Base-by-base conservation (phyloP, 2,329 filamentous ascomycete genomes). In the Verticillium klebahnii region DNA sequence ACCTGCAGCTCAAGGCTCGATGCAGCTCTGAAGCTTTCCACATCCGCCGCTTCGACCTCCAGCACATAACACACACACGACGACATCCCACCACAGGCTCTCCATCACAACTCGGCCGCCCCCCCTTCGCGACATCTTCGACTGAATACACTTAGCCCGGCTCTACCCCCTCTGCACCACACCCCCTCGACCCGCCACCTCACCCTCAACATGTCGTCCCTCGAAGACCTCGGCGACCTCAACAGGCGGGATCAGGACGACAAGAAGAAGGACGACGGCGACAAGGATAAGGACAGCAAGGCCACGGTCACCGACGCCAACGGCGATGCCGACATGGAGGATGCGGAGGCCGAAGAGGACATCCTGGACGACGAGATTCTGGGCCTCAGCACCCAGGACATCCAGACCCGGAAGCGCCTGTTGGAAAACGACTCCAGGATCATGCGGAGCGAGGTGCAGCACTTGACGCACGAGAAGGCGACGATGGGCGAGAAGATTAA, bases 401-500 rank as follows among this genome's bases (percentile, higher is more conserved):
- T 99, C 72, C 84, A 92, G 71, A 96, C 93, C 71, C 87, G 95
- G 76, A 91, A 89, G 82, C 89, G 93, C 72, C 85, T 99, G 73
- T 83, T 99, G 67, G 95, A 99, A 78, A 99, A 99, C 78, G 95
- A 99, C 78, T 91, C 95, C 72, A 87, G 95, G 71, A 98, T 99
- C 79, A 98, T 99, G 93, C 94, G 91, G 84, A 97, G 93, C 83
- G 95, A 99, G 78, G 93, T 88, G 71, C 93, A 97, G 74, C 89
- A 95, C 69, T 83, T 99, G 79, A 90, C 90, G 71, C 95, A 99
- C 72, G 95, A 99, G 80, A 97, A 97, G 81, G 88, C 90, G 58
- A 89, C 92, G 57, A 99, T 99, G 95, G 88, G 89, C 62, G 94
- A 98, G 78, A 98, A 97, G 83, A 98, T 99, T 78, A 98, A 97